Conservation (phyloP, 768 basidiomycete species). For the Dacryopinax primogenitus region DNA sequence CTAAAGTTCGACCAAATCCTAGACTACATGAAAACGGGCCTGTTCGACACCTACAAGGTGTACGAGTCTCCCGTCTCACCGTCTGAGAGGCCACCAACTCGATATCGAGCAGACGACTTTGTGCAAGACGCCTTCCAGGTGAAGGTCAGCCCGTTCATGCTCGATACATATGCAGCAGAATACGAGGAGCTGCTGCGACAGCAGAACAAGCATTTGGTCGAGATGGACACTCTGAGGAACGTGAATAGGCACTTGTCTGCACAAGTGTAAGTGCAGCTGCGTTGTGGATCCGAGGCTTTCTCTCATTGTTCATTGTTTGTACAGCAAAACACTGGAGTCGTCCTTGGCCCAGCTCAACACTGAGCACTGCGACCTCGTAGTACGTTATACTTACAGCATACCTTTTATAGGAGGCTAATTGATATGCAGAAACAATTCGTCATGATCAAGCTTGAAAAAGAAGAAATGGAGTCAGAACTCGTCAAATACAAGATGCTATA, state of each 20-base stretch:
- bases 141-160: conserved; percentile 88
- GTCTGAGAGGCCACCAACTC: conserved; percentile 15
- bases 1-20: conserved; percentile 90
- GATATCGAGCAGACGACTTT: conserved; percentile 66
- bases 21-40: conserved; percentile 59
- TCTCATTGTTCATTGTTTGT: neutral
- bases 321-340: conserved; percentile 72
- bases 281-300: neutral
- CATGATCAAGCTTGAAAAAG: conserved; percentile 71
- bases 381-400: conserved; percentile 21
- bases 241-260: conserved; percentile 60
- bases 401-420: neutral
- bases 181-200: conserved; percentile 68
- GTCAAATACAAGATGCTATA: conserved; percentile 84
- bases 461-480: conserved; percentile 86
- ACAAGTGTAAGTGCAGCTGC: conserved; percentile 53
- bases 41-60: conserved; percentile 72
- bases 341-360: conserved; percentile 64
- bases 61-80: neutral
- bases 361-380: conserved; percentile 70
- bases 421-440: conserved; percentile 34
- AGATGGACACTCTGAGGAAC: conserved; percentile 70
- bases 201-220: conserved; percentile 68
- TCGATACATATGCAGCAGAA: conserved; percentile 79
- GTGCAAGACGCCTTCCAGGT: conserved; percentile 76